Evolutionary conservation across 805 yeast genomes (phyloP).

Genomic region (Kuraishia capsulata): DNA sequence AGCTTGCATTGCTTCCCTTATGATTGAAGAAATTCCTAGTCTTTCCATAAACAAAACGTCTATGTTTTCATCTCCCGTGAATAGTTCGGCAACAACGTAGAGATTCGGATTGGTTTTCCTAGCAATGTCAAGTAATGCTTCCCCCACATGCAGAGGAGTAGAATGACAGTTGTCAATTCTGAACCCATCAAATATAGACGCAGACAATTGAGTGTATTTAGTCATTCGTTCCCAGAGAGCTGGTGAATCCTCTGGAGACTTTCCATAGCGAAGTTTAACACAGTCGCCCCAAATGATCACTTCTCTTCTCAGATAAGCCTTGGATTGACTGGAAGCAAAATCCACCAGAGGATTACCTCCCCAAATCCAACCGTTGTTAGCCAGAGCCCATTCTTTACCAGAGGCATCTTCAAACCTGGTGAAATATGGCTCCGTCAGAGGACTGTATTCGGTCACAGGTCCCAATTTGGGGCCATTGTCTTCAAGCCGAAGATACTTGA

Average conservation of each 20-base stretch:
- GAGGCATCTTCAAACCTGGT: constrained; percentile 51
- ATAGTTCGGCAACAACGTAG: constrained; percentile 90
- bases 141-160: constrained; percentile 93
- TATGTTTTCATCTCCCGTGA: constrained; percentile 85
- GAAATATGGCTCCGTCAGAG: constrained; percentile 82
- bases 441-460: constrained; percentile 41
- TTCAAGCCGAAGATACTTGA: constrained; percentile 68
- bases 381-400: constrained; percentile 63
- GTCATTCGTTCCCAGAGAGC: constrained; percentile 84
- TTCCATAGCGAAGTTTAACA: constrained; percentile 84
- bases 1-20: constrained; percentile 97
- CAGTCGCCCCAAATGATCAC: constrained; percentile 98
- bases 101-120: constrained; percentile 75
- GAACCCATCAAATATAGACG: constrained; percentile 74
- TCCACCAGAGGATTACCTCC: constrained; percentile 90
- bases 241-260: constrained; percentile 73
- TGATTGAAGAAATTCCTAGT: constrained; percentile 78
- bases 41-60: constrained; percentile 88
- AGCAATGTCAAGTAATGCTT: constrained; percentile 78
- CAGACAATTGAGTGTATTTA: constrained; percentile 62
- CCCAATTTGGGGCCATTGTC: constrained; percentile 79
- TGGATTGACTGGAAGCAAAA: constrained; percentile 75
- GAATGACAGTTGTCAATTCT: constrained; percentile 95
- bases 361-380: constrained; percentile 99
- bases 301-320: constrained; percentile 81